Evolutionary conservation across 1,284 basidiomycete species (phyloP).

Genomic region (Sanguinoderma infundibulare): DNA sequence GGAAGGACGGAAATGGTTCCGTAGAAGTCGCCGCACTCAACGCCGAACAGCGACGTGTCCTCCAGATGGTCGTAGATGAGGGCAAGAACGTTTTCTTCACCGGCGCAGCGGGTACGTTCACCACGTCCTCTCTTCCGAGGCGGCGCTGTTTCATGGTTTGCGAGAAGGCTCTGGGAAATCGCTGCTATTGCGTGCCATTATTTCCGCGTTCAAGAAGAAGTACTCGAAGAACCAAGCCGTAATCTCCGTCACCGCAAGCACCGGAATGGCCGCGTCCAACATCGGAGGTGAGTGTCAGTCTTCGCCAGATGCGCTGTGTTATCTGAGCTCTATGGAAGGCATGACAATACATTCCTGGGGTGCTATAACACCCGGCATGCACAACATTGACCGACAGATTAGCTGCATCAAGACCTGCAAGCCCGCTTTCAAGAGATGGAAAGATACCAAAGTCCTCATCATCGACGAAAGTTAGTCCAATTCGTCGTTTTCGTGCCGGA

Average conservation of each 20-base stretch:
- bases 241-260: conserved; percentile 61
- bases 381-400: conserved; percentile 40
- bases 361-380: conserved; percentile 41
- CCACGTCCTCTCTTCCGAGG: not conserved
- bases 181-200: conserved; percentile 58
- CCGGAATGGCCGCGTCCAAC: conserved; percentile 67
- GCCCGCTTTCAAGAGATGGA: conserved; percentile 43
- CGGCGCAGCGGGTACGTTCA: conserved; percentile 50
- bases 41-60: conserved; percentile 45
- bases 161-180: conserved; percentile 60
- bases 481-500: not conserved
- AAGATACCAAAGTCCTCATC: conserved; percentile 73
- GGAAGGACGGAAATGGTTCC: conserved; percentile 35
- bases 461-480: conserved; percentile 84
- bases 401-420: conserved; percentile 43
- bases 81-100: conserved; percentile 57
- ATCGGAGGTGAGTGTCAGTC: conserved; percentile 59
- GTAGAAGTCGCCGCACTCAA: conserved; percentile 44
- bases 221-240: conserved; percentile 47
- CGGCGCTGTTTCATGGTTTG: not conserved
- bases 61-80: conserved; percentile 51
- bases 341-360: conserved; percentile 47
- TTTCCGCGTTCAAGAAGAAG: conserved; percentile 55
- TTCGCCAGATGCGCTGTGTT: too few relatives aligned
- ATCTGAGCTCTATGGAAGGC: conserved; percentile 24